These are phyloP conservation scores for Kappamyces sp. DNA, from an alignment of 192 early-diverging fungal genomes.

Conservation along the genomic window DNA sequence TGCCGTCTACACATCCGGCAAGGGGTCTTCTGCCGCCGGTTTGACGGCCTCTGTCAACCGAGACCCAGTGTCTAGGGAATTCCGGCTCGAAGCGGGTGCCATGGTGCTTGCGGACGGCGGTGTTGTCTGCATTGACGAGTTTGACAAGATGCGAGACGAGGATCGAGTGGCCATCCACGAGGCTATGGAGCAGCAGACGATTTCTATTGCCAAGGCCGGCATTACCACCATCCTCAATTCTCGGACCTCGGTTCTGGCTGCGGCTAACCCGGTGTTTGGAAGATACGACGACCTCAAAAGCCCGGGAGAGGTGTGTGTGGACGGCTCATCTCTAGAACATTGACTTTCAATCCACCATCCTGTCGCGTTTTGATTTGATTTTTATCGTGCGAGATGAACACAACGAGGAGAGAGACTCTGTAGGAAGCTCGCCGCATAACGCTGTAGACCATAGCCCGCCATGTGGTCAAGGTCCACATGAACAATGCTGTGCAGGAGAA, in stretches of 20 bases:
- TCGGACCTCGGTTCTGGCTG: conserved; percentile 92
- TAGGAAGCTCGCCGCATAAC: neutral
- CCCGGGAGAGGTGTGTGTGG: conserved; percentile 72
- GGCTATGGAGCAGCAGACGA: conserved; percentile 99
- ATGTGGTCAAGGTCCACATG: conserved; percentile 92
- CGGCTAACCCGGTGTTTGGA: conserved; percentile 97
- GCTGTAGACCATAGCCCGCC: conserved; percentile 78
- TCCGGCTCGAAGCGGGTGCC: conserved; percentile 96
- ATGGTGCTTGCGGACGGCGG: conserved; percentile 99
- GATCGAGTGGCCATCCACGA: conserved; percentile 99
- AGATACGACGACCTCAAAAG: conserved; percentile 97
- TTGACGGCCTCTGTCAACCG: conserved; percentile 96
- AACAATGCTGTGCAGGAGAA: conserved; percentile 51
- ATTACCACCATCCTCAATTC: conserved; percentile 99
- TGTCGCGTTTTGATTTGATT: conserved; percentile 99
- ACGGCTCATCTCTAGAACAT: conserved; percentile 65
- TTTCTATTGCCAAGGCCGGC: conserved; percentile 99
- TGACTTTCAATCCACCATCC: conserved; percentile 99
- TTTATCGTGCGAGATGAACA: conserved; percentile 99
- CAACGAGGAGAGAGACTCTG: conserved; percentile 78
- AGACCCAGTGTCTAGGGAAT: conserved; percentile 86
- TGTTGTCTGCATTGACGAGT: conserved; percentile 99
- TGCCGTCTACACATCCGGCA: conserved; percentile 98
- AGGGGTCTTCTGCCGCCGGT: conserved; percentile 97
- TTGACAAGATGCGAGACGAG: conserved; percentile 99